Evolutionary conservation across 2,329 filamentous ascomycete genomes (phyloP).

Genomic region (Aspergillus persii): DNA sequence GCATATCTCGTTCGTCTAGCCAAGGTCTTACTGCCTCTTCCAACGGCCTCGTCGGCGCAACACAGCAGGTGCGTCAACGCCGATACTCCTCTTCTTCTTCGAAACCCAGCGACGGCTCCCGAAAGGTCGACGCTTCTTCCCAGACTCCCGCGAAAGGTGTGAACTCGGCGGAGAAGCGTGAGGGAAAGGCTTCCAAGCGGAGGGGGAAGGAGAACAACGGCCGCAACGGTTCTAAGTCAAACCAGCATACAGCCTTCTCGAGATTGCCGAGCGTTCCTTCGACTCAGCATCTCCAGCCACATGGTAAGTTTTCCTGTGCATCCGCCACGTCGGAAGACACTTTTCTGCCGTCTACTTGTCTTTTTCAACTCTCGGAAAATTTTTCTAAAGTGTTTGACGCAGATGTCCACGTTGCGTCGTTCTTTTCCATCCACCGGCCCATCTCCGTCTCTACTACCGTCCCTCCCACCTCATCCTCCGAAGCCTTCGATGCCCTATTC

Average conservation of each 20-base stretch:
- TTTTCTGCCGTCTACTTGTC: neutral
- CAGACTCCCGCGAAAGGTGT: conserved; percentile 40
- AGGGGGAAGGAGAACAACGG: conserved; percentile 35
- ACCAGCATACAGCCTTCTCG: conserved; percentile 38
- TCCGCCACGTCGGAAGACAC: neutral
- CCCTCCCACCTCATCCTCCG: conserved; percentile 67
- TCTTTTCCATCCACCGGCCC: conserved; percentile 94
- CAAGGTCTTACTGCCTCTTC: conserved; percentile 32
- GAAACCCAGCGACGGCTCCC: conserved; percentile 49
- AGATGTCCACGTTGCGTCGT: conserved; percentile 87
- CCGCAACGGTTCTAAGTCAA: conserved; percentile 36
- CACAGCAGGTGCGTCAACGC: conserved; percentile 42
- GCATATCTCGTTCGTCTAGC: conserved; percentile 30
- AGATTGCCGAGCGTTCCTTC: conserved; percentile 50
- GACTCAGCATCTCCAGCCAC: conserved; percentile 48
- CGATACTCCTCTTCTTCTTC: conserved; percentile 49
- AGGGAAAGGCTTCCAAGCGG: conserved; percentile 35
- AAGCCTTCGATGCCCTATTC: conserved; percentile 84
- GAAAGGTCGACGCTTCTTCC: conserved; percentile 39
- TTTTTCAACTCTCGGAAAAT: neutral
- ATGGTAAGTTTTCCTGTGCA: conserved; percentile 36
- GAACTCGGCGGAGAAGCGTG: conserved; percentile 36
- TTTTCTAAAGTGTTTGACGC: conserved; percentile 7
- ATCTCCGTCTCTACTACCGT: conserved; percentile 84
- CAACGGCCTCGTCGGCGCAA: conserved; percentile 30